phyloP scores from a whole-genome alignment of 108 stramenopile genomes.

The Pseudonitzschia pungens region DNA sequence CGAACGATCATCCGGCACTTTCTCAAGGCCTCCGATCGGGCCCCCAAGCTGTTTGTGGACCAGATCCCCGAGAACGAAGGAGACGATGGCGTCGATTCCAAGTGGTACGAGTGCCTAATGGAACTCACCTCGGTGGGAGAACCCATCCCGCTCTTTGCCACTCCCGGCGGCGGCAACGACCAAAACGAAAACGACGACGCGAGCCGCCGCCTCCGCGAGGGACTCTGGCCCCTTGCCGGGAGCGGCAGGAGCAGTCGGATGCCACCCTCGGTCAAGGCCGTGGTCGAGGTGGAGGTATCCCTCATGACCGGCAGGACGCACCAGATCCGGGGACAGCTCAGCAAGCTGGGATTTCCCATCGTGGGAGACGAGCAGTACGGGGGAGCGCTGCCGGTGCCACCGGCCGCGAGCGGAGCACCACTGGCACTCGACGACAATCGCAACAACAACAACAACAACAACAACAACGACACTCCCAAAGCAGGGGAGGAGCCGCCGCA shows the following conservation, averaged over 20 bases:
- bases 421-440: neutral
- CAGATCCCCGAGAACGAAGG: conserved; percentile 23
- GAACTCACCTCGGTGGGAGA: conserved; percentile 55
- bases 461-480: conserved; percentile 1
- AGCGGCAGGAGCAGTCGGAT: conserved; percentile 2
- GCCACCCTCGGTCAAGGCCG: conserved; percentile 55
- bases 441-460: neutral
- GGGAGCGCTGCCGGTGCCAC: conserved; percentile 50
- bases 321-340: conserved; percentile 88
- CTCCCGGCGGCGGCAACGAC: neutral
- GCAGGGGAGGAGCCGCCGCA: conserved; percentile 24
- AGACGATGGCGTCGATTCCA: conserved; percentile 8
- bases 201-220: too few species aligned
- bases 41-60: conserved; percentile 55
- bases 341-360: conserved; percentile 69
- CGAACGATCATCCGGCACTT: conserved; percentile 61
- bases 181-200: too few species aligned
- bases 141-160: conserved; percentile 14
- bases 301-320: conserved; percentile 85
- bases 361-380: conserved; percentile 84
- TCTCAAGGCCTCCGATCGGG: conserved; percentile 68
- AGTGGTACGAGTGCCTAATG: conserved; percentile 78
- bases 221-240: conserved; percentile 17
- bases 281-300: conserved; percentile 69
- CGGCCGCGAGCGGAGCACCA: neutral